These are phyloP conservation scores for Penicillium sp. DNA, from an alignment of 2,329 filamentous ascomycete genomes.

Conservation along the genomic window DNA sequence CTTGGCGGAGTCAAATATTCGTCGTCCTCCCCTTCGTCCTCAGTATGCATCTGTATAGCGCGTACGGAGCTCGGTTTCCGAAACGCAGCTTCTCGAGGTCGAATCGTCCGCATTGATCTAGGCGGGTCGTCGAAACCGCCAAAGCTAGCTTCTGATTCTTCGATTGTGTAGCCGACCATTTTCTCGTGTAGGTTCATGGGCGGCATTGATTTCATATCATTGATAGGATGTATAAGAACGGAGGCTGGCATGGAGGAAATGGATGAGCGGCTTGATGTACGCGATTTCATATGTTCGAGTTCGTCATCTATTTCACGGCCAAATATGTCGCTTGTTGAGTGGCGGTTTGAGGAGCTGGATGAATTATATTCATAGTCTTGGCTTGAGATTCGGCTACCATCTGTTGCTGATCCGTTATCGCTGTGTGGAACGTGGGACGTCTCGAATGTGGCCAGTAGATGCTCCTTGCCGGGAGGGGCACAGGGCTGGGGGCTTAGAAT, in stretches of 20 bases:
- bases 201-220: slow-evolving; percentile 23
- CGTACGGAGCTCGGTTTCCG: slow-evolving; percentile 47
- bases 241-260: slow-evolving; percentile 44
- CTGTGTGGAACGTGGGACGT: slow-evolving; percentile 12
- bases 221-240: slow-evolving; percentile 34
- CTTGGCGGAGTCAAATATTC: slow-evolving; percentile 39
- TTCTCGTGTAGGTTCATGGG: slow-evolving; percentile 20
- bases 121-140: slow-evolving; percentile 24
- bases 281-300: slow-evolving; percentile 25
- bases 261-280: slow-evolving; percentile 42
- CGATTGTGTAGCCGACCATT: slow-evolving; percentile 21
- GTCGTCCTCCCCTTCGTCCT: slow-evolving; percentile 42
- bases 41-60: slow-evolving; percentile 46
- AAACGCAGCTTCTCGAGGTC: slow-evolving; percentile 40
- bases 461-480: slow-evolving; percentile 17
- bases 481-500: slow-evolving; percentile 24
- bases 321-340: slow-evolving; percentile 29
- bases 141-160: slow-evolving; percentile 22
- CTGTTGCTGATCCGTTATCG: slow-evolving; percentile 13
- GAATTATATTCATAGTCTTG: slow-evolving; percentile 36
- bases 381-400: slow-evolving; percentile 17
- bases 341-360: slow-evolving; percentile 33
- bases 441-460: slow-evolving; percentile 20
- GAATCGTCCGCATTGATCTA: slow-evolving; percentile 27
- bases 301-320: slow-evolving; percentile 30